phyloP scores from a whole-genome alignment of 306 rosid genomes.

The Cicer yamashitae region DNA sequence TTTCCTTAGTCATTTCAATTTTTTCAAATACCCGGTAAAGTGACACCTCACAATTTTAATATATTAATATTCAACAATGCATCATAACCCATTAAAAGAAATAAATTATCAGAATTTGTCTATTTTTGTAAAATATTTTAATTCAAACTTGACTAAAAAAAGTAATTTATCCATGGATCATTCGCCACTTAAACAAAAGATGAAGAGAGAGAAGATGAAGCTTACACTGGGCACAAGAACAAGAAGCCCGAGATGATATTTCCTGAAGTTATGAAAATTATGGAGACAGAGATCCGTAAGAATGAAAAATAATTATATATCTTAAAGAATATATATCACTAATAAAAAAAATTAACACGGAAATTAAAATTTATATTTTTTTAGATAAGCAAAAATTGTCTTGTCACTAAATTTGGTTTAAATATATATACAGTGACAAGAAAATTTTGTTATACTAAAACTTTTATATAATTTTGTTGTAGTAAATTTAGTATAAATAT shows the following conservation, averaged over 20 bases:
- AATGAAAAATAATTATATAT: not conserved
- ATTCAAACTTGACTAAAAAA: not conserved
- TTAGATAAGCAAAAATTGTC: too few species aligned
- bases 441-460: too few species aligned
- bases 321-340: too few species aligned
- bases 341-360: too few species aligned
- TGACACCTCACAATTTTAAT: not conserved
- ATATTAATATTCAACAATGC: not conserved
- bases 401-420: too few species aligned
- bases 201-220: not conserved
- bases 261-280: conserved; percentile 61
- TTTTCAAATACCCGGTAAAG: too few species aligned
- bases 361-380: too few species aligned
- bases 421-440: too few species aligned
- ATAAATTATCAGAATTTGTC: not conserved
- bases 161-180: too few species aligned
- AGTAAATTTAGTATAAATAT: too few species aligned
- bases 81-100: not conserved
- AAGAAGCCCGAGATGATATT: conserved; percentile 71
- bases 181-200: not conserved
- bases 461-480: too few species aligned
- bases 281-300: not conserved
- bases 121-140: not conserved
- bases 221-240: conserved; percentile 91
- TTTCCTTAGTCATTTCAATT: too few species aligned